Base-by-base conservation (phyloP, 805 yeast species). In the Kockiozyma suomiensis region DNA sequence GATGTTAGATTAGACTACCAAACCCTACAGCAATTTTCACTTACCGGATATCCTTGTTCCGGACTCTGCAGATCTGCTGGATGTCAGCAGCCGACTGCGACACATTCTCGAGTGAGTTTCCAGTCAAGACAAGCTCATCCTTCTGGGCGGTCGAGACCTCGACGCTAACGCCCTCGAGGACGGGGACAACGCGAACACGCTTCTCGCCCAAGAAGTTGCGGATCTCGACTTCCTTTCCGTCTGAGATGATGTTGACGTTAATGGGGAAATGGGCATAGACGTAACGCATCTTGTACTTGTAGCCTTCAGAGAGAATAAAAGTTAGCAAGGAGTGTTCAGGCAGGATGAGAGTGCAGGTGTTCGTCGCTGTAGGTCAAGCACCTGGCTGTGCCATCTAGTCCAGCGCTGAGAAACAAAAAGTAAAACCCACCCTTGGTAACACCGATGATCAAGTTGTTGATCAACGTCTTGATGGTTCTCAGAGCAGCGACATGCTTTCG, bases 211-310 rank as follows among this genome's bases (percentile, higher is more conserved):
- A 87, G 88, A 90, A 94, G 85, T 94, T 94, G 90, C 98, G 92
- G 85, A 94, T 92, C 85, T 94, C 98, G 73, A 93, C 88, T 75
- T 75, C 84, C 68, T 83, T 80, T 62, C 93, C 93, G 74, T 83
- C 82, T 70, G 88, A 90, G 77, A 88, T 78, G 71, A 91, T 79
- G 85, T 92, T 93, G 72, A 94, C 97, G 82, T 94, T 94, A 82
- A 96, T 94, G 80, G 99, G 99, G 97, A 94, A 94, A 90, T 94
- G 99, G 87, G 99, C 99, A 79, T 93, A 96, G 69, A 94, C 99
- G 81, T 90, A 92, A 86, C 98, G 91, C 97, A 94, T 88, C 89
- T 94, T 94, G 94, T 94, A 94, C 83, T 89, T 86, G 96, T 82
- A 93, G 33, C 68, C 66, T 59, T 30, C 19, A 43, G 6, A 17